Base-by-base conservation (phyloP, 306 rosid species). In the Cucurbita argyrosperma region DNA sequence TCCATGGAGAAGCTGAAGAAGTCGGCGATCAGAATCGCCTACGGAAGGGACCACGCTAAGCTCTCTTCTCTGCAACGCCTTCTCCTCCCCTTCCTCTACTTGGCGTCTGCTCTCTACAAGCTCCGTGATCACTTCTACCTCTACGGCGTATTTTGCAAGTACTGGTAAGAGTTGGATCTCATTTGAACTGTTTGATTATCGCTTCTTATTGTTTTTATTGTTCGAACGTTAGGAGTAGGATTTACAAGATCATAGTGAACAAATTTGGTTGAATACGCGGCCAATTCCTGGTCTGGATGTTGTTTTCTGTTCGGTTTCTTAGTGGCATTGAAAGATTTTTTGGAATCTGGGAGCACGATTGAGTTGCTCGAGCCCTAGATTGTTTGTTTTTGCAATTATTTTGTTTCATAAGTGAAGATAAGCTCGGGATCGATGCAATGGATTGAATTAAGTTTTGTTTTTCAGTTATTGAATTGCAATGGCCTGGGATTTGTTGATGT, bases 1-100 rank as follows among this genome's bases (percentile, higher is more conserved):
- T 39, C 13, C 49, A 92, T 89, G 97, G 96, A 92, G 84, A 86
- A 78, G 63, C 71, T 92, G 80, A 85, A 88, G 46, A 19, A 74
- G 46, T 61, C 84, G 0, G 90, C 81, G 76, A 85, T 57, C 43
- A 88, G 83, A 80, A 89, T 93, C 71, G 96, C 97, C 19, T 90
- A 93, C 79, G 4, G 76, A n/a, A 81, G 72, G 8, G 80, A 67
- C 77, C 76, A 26, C 50, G 13, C 79, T 65, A 75, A 84, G 59
- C 90, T 88, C 18, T 66, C 96, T 74, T 77, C 77, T 49, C 79
- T 85, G 14, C 86, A 76, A n/a, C 87, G 83, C 53, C 84, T 83
- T 71, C 58, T 90, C 4, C 0, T 86, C 73, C 97, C 96, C 23
- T 55, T 88, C 63, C 98, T 94, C 81, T 84, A 77, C 40, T 8